Percentiles rank a stretch among this genome's conserved stretches.
Conservation (phyloP, 495 filamentous ascomycete genomes). For the Filosporella fistucella region DNA sequence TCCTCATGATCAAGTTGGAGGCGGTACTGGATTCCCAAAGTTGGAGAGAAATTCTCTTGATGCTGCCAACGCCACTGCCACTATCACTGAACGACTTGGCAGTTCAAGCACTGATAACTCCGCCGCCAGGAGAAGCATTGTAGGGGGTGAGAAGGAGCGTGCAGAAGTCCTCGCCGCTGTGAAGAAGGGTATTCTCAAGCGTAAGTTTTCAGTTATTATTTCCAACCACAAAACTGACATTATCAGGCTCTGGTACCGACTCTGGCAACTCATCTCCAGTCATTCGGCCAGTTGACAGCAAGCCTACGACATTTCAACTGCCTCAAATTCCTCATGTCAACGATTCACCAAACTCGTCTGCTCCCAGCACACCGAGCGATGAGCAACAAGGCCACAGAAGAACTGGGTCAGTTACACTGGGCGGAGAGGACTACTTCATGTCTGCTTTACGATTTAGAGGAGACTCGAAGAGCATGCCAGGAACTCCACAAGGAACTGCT, state of each 20-base stretch:
- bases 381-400: slow-evolving; percentile 60
- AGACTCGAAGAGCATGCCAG: slow-evolving; percentile 71
- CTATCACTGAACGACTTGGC: slow-evolving; percentile 36
- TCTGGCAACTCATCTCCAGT: slow-evolving; percentile 67
- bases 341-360: slow-evolving; percentile 77
- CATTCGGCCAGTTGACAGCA: slow-evolving; percentile 48
- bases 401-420: slow-evolving; percentile 64
- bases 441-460: slow-evolving; percentile 62
- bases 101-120: slow-evolving; percentile 54
- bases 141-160: slow-evolving; percentile 85
- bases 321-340: slow-evolving; percentile 53
- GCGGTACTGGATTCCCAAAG: slow-evolving; percentile 82
- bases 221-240: slow-evolving; percentile 10
- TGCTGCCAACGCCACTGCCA: slow-evolving; percentile 36
- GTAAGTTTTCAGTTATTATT: slow-evolving; percentile 45
- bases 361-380: slow-evolving; percentile 76
- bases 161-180: slow-evolving; percentile 87
- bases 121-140: slow-evolving; percentile 74
- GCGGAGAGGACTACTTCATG: slow-evolving; percentile 85
- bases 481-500: slow-evolving; percentile 60
- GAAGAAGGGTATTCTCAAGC: slow-evolving; percentile 92
- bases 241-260: slow-evolving; percentile 49
- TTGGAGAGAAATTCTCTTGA: slow-evolving; percentile 79
- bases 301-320: slow-evolving; percentile 43
- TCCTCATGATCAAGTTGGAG: slow-evolving; percentile 60